Percentiles rank a stretch among this genome's conserved stretches.
phyloP scores from a whole-genome alignment of 768 basidiomycete species.

The Mycena crocata region DNA sequence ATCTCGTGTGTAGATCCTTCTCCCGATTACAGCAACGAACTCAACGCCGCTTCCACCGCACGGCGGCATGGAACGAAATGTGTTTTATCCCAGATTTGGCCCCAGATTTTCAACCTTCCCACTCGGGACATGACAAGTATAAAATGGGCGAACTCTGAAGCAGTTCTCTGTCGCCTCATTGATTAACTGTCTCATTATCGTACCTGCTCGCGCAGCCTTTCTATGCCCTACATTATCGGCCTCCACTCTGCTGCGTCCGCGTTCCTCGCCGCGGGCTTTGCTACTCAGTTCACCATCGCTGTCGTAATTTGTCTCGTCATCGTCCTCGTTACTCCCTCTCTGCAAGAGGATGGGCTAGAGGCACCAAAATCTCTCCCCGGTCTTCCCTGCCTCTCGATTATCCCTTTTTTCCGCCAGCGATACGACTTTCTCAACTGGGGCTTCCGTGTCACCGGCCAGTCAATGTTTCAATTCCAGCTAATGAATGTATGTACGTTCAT shows the following conservation, averaged over 20 bases:
- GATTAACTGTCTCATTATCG: conserved; percentile 24
- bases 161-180: conserved; percentile 40
- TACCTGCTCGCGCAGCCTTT: conserved; percentile 27
- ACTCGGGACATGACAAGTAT: conserved; percentile 29
- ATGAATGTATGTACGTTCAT: conserved; percentile 57
- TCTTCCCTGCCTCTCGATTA: conserved; percentile 65
- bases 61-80: conserved; percentile 11
- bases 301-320: conserved; percentile 61
- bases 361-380: conserved; percentile 70
- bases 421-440: conserved; percentile 82
- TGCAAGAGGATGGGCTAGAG: conserved; percentile 61
- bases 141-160: conserved; percentile 25
- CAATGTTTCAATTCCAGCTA: conserved; percentile 77
- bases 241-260: conserved; percentile 60
- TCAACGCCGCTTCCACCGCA: conserved; percentile 20
- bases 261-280: conserved; percentile 63
- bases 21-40: conserved; percentile 24
- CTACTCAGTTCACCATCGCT: conserved; percentile 60
- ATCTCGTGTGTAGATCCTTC: conserved; percentile 27
- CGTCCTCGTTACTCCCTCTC: conserved; percentile 56
- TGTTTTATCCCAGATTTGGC: conserved; percentile 29
- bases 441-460: conserved; percentile 74
- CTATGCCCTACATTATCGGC: conserved; percentile 64
- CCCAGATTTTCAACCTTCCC: conserved; percentile 27
- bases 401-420: conserved; percentile 75